Base-by-base conservation (phyloP, 2,329 filamentous ascomycete species). In the Fusarium udum region DNA sequence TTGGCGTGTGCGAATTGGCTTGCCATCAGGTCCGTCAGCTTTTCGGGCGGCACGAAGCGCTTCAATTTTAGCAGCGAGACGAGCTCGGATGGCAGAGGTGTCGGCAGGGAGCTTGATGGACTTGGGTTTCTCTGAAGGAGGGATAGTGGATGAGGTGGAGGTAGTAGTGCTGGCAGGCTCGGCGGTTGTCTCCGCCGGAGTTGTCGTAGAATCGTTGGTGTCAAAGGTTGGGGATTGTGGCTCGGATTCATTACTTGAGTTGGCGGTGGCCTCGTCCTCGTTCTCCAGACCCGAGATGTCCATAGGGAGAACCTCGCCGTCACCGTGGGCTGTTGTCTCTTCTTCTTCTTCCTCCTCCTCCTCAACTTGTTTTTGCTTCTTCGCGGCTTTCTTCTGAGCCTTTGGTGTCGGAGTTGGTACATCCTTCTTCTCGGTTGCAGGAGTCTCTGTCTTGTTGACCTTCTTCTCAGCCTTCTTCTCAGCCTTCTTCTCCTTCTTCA, bases 31-130 rank as follows among this genome's bases (percentile, higher is more conserved):
- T 11, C 93, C 94, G 76, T 97, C 94, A 11, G 95, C 95, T 82
- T 97, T 97, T 67, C 96, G 92, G 32, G 91, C 91, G 15, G 93
- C 93, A 67, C 95, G 93, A 56, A 98, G 90, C 51, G 92, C 92
- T 76, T 96, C 93, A 62, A 99, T 95, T 71, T 91, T 93, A 75
- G 93, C 93, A 64, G 93, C 91, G 57, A 99, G 87, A 49, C 95
- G 92, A 64, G 92, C 90, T 78, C 93, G 91, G 52, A 97, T 89
- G 32, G 92, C 90, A 68, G 93, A 90, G 46, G 92, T 92, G 79
- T 95, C 92, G 71, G 90, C 86, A 62, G 92, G 92, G 36, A 92
- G 83, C 77, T 90, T 91, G 79, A 91, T 88, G 72, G 90, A 88
- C 80, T 92, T 93, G 20, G 89, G 88, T 78, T 90, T 90, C 68